Base-by-base conservation (phyloP, 1,139 yeast species). In the Lodderomyces theae region DNA sequence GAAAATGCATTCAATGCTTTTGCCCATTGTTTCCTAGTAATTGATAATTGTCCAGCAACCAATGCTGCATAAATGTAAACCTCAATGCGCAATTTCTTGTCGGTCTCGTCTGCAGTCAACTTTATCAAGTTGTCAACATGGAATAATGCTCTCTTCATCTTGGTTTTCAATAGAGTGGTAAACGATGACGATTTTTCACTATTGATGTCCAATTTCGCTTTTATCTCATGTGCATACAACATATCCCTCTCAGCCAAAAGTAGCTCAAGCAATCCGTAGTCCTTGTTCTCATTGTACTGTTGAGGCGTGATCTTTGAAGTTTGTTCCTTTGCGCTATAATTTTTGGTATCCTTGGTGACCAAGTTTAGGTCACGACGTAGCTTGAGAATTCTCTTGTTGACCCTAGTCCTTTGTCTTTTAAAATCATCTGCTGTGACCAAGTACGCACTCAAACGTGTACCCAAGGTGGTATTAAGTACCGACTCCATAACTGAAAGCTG, bases 201-300 rank as follows among this genome's bases (percentile, higher is more conserved):
- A 33, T 66, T 72, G 41, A 80, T 72, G 49, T 82, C 89, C 50
- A 80, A 60, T 41, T 73, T 61, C 17, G 74, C 66, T 48, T 77
- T 79, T 43, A 81, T 71, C 58, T 85, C 90, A 59, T 79, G 71
- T 0, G 90, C 85, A 52, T 76, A 79, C 29, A 87, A 69, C 57
- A 82, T 66, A 49, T 84, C 83, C 52, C 92, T 72, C 58, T 87
- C 95, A 1, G 84, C 80, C 9, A 74, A 69, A 45, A 74, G 63
- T 24, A 85, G 65, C 18, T 76, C 58, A 16, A 85, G 59, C 30
- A 60, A 51, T 11, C 80, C 86, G 52, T 61, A 75, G 41, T 66
- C 60, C 9, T 61, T 48, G 51, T 82, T 74, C n/a, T 54, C 45
- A 3, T 58, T 61, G 51, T 79, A 78, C 44, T 79, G 74, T n/a